Conservation (phyloP, 495 filamentous ascomycete genomes). For the Massariosphaeria phaeospora region DNA sequence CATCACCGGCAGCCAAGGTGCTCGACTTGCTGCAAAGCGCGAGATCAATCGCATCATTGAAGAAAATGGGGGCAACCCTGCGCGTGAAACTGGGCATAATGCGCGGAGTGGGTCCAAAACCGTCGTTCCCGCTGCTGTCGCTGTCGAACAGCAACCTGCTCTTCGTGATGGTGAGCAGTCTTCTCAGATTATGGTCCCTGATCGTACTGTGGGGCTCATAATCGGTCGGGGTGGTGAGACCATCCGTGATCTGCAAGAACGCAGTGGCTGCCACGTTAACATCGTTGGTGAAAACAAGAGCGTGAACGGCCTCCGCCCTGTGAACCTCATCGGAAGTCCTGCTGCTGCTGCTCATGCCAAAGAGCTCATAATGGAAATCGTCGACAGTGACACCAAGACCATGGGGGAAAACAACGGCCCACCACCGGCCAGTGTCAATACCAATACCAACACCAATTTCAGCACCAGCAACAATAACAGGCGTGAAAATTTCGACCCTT, state of each 20-base stretch:
- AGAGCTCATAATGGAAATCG: conserved; percentile 78
- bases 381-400: conserved; percentile 74
- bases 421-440: conserved; percentile 29
- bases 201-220: conserved; percentile 78
- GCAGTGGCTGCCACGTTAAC: conserved; percentile 81
- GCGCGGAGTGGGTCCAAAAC: conserved; percentile 32
- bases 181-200: conserved; percentile 83
- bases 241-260: conserved; percentile 82
- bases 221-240: conserved; percentile 82
- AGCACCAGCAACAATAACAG: conserved; percentile 17
- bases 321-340: conserved; percentile 73
- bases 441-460: conserved; percentile 8
- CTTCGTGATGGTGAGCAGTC: conserved; percentile 67
- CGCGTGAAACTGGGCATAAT: conserved; percentile 34
- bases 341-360: conserved; percentile 64
- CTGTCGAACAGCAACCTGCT: conserved; percentile 45
- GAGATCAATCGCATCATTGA: conserved; percentile 77
- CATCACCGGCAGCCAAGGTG: conserved; percentile 62
- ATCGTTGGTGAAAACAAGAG: conserved; percentile 83
- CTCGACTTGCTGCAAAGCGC: conserved; percentile 63
- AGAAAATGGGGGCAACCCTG: conserved; percentile 64
- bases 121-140: conserved; percentile 13
- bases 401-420: conserved; percentile 32
- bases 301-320: conserved; percentile 73
- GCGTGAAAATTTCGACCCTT: conserved; percentile 33